Base-by-base conservation (phyloP, 495 filamentous ascomycete species). In the Lasiosphaeria hispida region DNA sequence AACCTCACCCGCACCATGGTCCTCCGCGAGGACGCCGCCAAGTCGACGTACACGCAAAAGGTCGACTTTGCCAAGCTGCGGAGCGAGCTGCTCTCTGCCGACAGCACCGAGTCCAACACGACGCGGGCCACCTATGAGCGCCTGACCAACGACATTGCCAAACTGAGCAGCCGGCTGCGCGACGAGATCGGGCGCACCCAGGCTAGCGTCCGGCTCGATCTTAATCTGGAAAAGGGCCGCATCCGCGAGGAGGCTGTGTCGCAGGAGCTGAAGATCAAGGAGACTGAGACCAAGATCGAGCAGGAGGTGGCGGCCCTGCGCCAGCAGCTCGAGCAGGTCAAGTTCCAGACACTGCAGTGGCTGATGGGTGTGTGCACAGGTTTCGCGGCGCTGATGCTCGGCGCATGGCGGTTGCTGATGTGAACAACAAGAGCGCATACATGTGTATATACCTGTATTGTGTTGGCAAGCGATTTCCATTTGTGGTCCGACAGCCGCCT, bases 51-150 rank as follows among this genome's bases (percentile, higher is more conserved):
- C 75, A 96, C 92, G 0, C 95, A 97, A 69, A 97, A 97, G 73
- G 95, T 99, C 55, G 94, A 99, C 75, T 97, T 99, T 65, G 91
- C 94, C n/a, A 96, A 97, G 78, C 85, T 97, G 15, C 91, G 94
- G 69, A 93, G 90, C 23, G 94, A 99, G 72, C 84, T 99, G 2
- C 83, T 96, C 0, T 89, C 89, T 9, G 84, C 91, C 4, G 95
- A 99, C 74, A 91, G 88, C 42, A 92, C 89, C 45, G 94, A 99
- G 75, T 85, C 87, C 2, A 86, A 88, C 63, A 85, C 93, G 17
- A 96, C 95, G 7, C 89, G 89, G 34, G 87, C 88, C 3, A 89
- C 91, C 6, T 92, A 99, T 72, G 94, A 99, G 72, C 87, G 90
- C 15, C 80, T 99, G 53, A 88, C 90, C 15, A 96, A 96, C 61